Conservation (phyloP, 805 yeast species). For the Schwanniomyces vanrijiae region DNA sequence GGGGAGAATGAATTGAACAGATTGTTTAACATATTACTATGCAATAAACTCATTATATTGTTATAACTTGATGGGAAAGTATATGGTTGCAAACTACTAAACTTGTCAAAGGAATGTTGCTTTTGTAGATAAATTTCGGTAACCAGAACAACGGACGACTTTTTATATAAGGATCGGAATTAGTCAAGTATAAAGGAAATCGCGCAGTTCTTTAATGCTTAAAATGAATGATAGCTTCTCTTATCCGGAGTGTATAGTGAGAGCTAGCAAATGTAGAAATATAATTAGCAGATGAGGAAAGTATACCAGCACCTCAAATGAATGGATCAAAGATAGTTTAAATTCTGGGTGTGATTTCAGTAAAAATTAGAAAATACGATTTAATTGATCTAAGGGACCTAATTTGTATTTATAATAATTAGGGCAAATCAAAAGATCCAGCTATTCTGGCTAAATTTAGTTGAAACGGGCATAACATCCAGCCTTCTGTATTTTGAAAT, state of each 20-base stretch:
- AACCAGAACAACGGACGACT: constrained; percentile 6
- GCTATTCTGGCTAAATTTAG: constrained; percentile 6
- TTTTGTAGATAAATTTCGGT: constrained; percentile 1
- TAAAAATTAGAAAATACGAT: not conserved
- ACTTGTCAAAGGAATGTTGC: not conserved
- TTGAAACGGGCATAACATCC: constrained; percentile 4
- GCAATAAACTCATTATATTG: constrained; percentile 31
- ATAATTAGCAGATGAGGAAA: not conserved
- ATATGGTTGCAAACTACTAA: constrained; percentile 8
- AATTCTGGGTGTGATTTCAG: not conserved
- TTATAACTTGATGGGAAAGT: not conserved
- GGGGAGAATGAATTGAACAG: constrained; percentile 28
- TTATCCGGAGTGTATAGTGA: not conserved
- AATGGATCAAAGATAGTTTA: not conserved
- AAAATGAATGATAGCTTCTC: not conserved
- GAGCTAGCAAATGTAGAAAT: not conserved
- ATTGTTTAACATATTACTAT: constrained; percentile 28
- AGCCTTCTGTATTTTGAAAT: constrained; percentile 4
- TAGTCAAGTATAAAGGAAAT: not conserved
- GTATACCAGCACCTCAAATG: not conserved
- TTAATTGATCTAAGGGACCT: constrained; percentile 3
- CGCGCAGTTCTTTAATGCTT: not conserved
- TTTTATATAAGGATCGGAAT: not conserved
- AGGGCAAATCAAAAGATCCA: constrained; percentile 3
- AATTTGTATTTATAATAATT: constrained; percentile 5